These are phyloP conservation scores for Eucalyptus regnans DNA, from an alignment of 345 rosid species.

Conservation along the genomic window DNA sequence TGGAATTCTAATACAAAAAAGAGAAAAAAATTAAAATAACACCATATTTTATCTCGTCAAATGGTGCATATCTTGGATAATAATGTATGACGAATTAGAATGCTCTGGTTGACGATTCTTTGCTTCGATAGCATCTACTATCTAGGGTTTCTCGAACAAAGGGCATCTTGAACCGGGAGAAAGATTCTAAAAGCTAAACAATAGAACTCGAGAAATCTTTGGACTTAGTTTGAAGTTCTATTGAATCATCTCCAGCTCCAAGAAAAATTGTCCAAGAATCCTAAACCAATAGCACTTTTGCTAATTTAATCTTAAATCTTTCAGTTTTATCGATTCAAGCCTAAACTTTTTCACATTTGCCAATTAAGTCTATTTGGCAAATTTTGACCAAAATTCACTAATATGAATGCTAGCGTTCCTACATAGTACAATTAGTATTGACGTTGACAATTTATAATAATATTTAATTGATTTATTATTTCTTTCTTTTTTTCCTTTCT, in stretches of 20 bases:
- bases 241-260: background rate
- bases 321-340: no score
- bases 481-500: no score
- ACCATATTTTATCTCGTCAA: background rate
- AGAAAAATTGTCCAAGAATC: background rate
- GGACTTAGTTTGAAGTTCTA: background rate
- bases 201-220: background rate
- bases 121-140: background rate
- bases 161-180: background rate
- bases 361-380: no score
- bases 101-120: background rate
- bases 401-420: accelerated
- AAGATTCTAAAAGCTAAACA: background rate
- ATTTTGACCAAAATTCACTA: no score
- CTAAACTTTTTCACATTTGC: no score
- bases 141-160: background rate
- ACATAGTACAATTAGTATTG: accelerated
- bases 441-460: no score
- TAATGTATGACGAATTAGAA: background rate
- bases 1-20: background rate
- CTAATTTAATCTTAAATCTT: no score
- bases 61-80: background rate
- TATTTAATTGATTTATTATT: no score
- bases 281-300: no score
- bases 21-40: background rate